Base-by-base conservation (phyloP, 805 yeast genomes). In the Saturnispora kantuleensis region DNA sequence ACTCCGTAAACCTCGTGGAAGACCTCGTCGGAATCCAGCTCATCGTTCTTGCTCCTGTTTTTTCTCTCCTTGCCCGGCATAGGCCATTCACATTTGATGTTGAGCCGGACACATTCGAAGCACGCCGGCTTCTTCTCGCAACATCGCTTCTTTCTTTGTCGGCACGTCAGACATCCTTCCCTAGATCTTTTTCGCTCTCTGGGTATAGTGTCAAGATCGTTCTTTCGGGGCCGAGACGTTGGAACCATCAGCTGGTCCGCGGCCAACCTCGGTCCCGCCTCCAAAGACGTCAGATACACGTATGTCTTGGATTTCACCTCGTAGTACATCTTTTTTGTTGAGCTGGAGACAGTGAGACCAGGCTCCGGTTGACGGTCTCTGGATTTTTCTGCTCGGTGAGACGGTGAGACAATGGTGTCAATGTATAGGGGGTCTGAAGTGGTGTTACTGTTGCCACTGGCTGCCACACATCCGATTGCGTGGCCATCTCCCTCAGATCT, bases 161-260 rank as follows among this genome's bases (percentile, higher is more conserved):
- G 72, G 53, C 95, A 84, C 1, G 94, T 82, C 36, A 81, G 65
- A 58, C 94, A 84, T 0, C 95, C 95, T 69, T 71, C 68, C 54
- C 85, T 68, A 13, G 83, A 77, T 46, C 86, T 65, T 52, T 67
- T 74, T n/a, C 67, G 52, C 49, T 64, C 69, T 11, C 31, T 39
- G n/a, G 35, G 15, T 28, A 10, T 28, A 13, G 9, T 17, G 9
- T n/a, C 11, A 8, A 18, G 13, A 5, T 42, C 12, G 13, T 21
- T 21, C 6, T 21, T 21, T 21, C 26, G 26, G 26, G 26, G 2
- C 26, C 8, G 26, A 21, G 26, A 6, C 8, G 26, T 21, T 21
- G 26, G 26, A 21, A 21, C 26, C 26, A 21, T 21, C 8, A 21
- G 5, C 8, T 21, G 26, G 26, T 21, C 26, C 8, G 26, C 8